Conservation (phyloP, 176 grass and related monocot genomes). For the Dendrocalamus sinicus region DNA sequence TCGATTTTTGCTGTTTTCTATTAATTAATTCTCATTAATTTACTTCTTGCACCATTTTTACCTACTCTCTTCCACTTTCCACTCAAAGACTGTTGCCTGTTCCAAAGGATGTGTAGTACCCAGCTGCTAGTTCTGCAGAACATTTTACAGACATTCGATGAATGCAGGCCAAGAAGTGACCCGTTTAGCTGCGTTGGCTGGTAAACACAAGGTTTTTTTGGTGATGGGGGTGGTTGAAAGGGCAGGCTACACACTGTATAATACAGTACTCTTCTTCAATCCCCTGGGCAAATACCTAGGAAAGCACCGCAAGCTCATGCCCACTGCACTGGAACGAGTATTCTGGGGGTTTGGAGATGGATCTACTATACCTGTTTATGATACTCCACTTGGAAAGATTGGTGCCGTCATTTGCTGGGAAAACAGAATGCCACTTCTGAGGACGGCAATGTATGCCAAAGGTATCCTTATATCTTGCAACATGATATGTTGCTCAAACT, state of each 20-base stretch:
- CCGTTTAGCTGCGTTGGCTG: conserved; percentile 76
- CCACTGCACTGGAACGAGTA: conserved; percentile 76
- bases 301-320: conserved; percentile 90
- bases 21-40: conserved; percentile 3
- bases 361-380: conserved; percentile 93
- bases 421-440: conserved; percentile 88
- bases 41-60: neutral
- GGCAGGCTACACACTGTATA: conserved; percentile 81
- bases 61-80: neutral
- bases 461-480: conserved; percentile 52
- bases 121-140: neutral
- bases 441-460: conserved; percentile 92
- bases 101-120: neutral
- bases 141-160: conserved; percentile 15
- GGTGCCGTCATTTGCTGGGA: conserved; percentile 90
- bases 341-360: conserved; percentile 96
- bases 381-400: conserved; percentile 86
- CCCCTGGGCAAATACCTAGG: conserved; percentile 75
- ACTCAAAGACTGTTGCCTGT: neutral
- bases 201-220: conserved; percentile 82
- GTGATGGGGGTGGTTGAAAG: conserved; percentile 94
- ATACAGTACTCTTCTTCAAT: conserved; percentile 80
- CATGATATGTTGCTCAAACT: conserved; percentile 1
- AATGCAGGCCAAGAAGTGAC: conserved; percentile 78
- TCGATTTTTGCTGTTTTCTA: neutral